phyloP scores from a whole-genome alignment of 495 filamentous ascomycete species.

The Pyrenopolyporus hunteri region DNA sequence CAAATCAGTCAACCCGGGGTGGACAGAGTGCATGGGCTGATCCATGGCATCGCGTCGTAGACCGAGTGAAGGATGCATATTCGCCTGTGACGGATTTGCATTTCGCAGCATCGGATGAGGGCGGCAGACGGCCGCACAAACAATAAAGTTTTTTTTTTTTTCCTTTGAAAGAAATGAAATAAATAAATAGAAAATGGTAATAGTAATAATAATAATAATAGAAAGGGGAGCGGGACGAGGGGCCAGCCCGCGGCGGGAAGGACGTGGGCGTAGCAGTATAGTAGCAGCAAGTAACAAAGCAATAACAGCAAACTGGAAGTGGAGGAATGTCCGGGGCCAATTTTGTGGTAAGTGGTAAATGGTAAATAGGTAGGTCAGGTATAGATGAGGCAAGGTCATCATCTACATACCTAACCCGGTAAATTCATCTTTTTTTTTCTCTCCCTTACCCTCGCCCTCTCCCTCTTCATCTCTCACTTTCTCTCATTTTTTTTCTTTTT shows the following conservation, averaged over 20 bases:
- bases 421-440: no score
- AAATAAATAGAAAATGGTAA: slow-evolving; percentile 6
- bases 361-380: slow-evolving; percentile 13
- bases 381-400: not conserved
- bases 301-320: no score
- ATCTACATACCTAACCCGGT: no score
- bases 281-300: not conserved
- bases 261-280: slow-evolving; percentile 24
- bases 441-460: no score
- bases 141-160: no score
- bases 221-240: slow-evolving; percentile 14
- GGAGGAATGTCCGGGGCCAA: slow-evolving; percentile 5
- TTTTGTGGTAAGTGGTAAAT: not conserved
- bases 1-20: slow-evolving; percentile 40
- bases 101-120: slow-evolving; percentile 42
- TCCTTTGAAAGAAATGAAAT: no score
- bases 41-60: slow-evolving; percentile 39
- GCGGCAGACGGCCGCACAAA: slow-evolving; percentile 37
- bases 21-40: slow-evolving; percentile 38
- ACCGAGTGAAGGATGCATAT: slow-evolving; percentile 42
- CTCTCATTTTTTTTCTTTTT: no score
- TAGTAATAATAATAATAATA: slow-evolving; percentile 5
- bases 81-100: slow-evolving; percentile 41
- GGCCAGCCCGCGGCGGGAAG: slow-evolving; percentile 19
- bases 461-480: no score